Conservation (phyloP, 202 grass and related monocot species). For the Zizania palustris region DNA sequence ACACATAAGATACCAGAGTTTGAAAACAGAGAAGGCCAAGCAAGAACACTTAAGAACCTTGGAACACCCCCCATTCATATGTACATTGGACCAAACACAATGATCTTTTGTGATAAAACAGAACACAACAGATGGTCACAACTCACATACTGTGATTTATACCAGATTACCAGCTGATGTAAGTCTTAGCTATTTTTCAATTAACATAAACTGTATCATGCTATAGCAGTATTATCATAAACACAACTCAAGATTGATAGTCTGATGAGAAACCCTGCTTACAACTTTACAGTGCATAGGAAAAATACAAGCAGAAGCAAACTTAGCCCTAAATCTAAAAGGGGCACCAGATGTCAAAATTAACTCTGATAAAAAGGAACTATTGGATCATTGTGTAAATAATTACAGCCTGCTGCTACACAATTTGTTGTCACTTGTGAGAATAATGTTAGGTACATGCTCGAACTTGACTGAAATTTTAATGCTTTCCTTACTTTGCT, state of each 20-base stretch:
- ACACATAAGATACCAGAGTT: neutral
- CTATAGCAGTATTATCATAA: neutral
- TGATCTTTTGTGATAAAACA: neutral
- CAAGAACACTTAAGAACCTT: slow-evolving; percentile 12
- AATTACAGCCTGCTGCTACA: neutral
- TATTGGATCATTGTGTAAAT: neutral
- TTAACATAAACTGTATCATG: neutral
- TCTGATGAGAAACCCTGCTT: neutral
- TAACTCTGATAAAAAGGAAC: neutral
- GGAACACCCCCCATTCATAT: neutral
- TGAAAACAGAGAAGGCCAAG: neutral
- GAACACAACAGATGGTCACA: neutral
- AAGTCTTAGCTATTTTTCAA: neutral
- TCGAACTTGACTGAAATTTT: neutral
- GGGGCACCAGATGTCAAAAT: neutral
- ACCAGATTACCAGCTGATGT: neutral
- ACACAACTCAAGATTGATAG: neutral
- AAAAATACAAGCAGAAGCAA: neutral
- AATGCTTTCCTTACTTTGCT: neutral
- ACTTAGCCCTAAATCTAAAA: neutral
- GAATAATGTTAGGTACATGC: neutral
- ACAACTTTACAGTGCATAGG: neutral
- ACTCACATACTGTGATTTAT: neutral
- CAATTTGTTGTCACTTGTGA: neutral
- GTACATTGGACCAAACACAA: neutral